Evolutionary conservation across 2,329 filamentous ascomycete genomes (phyloP), one percentile per base, ranked within the genome.

Genomic region (Blumeria hordei): DNA sequence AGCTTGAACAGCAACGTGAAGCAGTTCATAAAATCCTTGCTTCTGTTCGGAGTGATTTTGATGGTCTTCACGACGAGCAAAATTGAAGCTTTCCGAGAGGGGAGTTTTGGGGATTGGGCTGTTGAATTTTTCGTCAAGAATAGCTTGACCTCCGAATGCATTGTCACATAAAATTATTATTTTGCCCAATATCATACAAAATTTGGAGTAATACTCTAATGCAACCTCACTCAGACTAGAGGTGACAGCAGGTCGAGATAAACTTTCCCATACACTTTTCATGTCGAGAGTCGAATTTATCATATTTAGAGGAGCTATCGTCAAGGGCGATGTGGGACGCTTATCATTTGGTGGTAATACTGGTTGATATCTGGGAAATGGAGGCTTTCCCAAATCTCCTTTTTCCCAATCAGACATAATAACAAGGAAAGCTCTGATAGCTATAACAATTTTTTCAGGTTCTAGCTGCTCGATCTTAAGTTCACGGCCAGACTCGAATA

Each of bases 141-240:
- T 86, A 35, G 90, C 92, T 69, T 98, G 92, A 0, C 92, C 92
- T 54, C 92, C 93, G 69, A 98, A 98, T 0, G 90, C 85, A 62
- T 94, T 92, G 67, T 98, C 92, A 67, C 92, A 98, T 36, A 96
- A 82, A 47, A 96, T 84, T 1, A 88, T 94, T 55, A 98, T 93
- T 65, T 94, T 93, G 32, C 90, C 92, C 7, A 98, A 71, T 28
- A 98, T 90, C 65, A 94, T 87, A 65, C 90, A 96, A 62, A 98
- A 98, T 54, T 83, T 83, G 55, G 81, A 74, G 67, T 96, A 95
- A 64, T 87, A 92, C 45, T 92, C 85, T 62, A 81, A 83, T 0
- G 86, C 81, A 21, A 80, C 78, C 39, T 94, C 87, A 53, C 77
- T 81, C 54, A 96, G 73, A 18, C 74, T 71, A 51, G 73, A 72